These are phyloP conservation scores for Coemansia sp. DNA, from an alignment of 192 early-diverging fungal species.

Conservation along the genomic window DNA sequence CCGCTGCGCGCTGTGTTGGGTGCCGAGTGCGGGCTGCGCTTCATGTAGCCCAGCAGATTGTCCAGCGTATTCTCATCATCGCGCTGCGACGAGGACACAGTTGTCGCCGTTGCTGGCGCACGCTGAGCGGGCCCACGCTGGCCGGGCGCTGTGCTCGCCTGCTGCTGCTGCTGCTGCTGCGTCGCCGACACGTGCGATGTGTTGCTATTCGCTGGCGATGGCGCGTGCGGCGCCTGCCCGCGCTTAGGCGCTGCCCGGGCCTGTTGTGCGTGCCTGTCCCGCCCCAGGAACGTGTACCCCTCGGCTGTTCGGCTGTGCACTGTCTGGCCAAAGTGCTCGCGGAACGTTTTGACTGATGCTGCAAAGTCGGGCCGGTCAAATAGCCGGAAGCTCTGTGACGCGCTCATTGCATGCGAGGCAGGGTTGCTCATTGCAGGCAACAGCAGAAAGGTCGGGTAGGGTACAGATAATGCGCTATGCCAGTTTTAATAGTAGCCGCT, in stretches of 20 bases:
- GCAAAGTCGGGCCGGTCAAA: slow-evolving; percentile 31
- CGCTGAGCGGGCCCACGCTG: neutral
- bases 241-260: neutral
- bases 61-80: slow-evolving; percentile 33
- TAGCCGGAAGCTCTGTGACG: slow-evolving; percentile 17
- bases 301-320: slow-evolving; percentile 23
- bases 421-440: neutral
- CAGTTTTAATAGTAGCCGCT: too few relatives aligned
- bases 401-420: neutral
- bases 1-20: slow-evolving; percentile 4
- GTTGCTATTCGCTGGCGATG: slow-evolving; percentile 18
- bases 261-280: slow-evolving; percentile 11
- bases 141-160: neutral
- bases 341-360: slow-evolving; percentile 29
- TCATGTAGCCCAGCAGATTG: slow-evolving; percentile 36
- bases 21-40: slow-evolving; percentile 18
- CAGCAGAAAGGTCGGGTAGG: too few relatives aligned
- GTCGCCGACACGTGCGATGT: slow-evolving; percentile 7
- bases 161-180: neutral
- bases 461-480: too few relatives aligned
- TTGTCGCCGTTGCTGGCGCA: slow-evolving; percentile 1
- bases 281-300: slow-evolving; percentile 48
- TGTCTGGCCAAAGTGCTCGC: slow-evolving; percentile 46
- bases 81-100: neutral
- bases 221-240: neutral